A percentile compares a stretch with the other conserved stretches of the same genome.
phyloP scores from a whole-genome alignment of 2,329 filamentous ascomycete species.

The Epichloe glyceriae region DNA sequence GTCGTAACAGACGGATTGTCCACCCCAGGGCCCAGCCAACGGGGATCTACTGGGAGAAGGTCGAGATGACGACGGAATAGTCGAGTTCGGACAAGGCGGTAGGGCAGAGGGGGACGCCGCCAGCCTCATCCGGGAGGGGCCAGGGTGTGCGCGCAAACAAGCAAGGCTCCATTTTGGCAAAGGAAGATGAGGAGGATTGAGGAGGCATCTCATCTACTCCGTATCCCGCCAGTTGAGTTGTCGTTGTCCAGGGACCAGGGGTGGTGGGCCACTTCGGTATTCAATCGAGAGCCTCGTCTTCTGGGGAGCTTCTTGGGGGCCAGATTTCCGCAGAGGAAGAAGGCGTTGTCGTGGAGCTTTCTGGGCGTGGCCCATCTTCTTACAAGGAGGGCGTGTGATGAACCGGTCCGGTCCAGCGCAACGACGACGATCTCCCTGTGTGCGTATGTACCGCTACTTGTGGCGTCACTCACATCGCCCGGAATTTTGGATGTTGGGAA shows the following conservation, averaged over 20 bases:
- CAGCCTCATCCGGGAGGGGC: slow-evolving; percentile 10
- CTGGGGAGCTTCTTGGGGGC: no score
- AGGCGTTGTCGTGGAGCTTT: neutral
- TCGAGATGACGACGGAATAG: neutral
- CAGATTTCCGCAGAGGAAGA: neutral
- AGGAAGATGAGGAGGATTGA: neutral
- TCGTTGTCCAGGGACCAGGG: neutral
- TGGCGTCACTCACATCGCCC: neutral
- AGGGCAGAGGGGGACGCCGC: slow-evolving; percentile 4
- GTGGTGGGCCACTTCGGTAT: slow-evolving; percentile 6
- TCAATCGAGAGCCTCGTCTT: slow-evolving; percentile 4
- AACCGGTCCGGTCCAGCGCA: neutral
- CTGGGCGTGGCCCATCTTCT: neutral
- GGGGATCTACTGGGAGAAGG: slow-evolving; percentile 7
- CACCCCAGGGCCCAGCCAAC: slow-evolving; percentile 3
- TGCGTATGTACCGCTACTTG: neutral
- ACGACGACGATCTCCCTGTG: neutral
- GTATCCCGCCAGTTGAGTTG: neutral
- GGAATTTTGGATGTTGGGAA: neutral
- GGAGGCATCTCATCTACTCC: neutral
- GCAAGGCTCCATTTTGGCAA: neutral
- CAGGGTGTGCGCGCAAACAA: slow-evolving; percentile 1
- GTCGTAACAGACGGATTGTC: slow-evolving; percentile 1
- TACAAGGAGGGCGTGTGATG: neutral
- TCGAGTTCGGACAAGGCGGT: slow-evolving; percentile 4